Base-by-base conservation (phyloP, 352 stramenopile species). In the Phytophthora vignae region DNA sequence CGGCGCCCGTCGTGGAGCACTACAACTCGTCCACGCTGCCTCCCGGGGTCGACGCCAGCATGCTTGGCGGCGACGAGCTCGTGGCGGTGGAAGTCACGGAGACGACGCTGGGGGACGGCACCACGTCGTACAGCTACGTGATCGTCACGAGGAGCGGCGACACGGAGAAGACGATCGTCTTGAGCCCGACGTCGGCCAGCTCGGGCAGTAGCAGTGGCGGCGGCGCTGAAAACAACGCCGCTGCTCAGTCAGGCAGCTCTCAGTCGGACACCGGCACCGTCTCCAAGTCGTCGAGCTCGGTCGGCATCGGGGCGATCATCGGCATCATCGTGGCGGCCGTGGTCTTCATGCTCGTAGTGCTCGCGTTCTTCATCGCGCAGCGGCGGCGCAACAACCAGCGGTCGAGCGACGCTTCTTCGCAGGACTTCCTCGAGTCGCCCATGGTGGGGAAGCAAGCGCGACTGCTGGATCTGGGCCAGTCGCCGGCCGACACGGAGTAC, bases 21-120 rank as follows among this genome's bases (percentile, higher is more conserved):
- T 86, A 77, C 55, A 84, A 76, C 54, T 84, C 76, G 11, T 79
- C 79, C 6, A 84, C 76, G 2, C 58, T 86, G 14, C 76, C 78
- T 5, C 78, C 78, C 6, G 60, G 73, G 2, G 55, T 84, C 6
- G 61, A 78, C 56, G 11, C 69, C 1, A 86, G 63, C 19, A 71
- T 82, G 25, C 76, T 86, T 17, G 57, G 70, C 10, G 79, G 76
- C 9, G 71, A 70, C 11, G 60, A 83, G 22, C 76, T 86, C 46
- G 67, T 82, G 8, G 62, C 57, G 4, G 76, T 86, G 17, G 71
- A 84, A 25, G 72, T 78, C n/a, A 82, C 76, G 2, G 74, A 71
- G 42, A 77, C 69, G 22, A 79, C 71, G 25, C 63, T 66, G 1
- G 58, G 40, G 9, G 54, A 82, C 19, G 76, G 73, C 31, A 74